Evolutionary conservation across 2,329 filamentous ascomycete species (phyloP).

Genomic region (Cryphonectria carpinicola): DNA sequence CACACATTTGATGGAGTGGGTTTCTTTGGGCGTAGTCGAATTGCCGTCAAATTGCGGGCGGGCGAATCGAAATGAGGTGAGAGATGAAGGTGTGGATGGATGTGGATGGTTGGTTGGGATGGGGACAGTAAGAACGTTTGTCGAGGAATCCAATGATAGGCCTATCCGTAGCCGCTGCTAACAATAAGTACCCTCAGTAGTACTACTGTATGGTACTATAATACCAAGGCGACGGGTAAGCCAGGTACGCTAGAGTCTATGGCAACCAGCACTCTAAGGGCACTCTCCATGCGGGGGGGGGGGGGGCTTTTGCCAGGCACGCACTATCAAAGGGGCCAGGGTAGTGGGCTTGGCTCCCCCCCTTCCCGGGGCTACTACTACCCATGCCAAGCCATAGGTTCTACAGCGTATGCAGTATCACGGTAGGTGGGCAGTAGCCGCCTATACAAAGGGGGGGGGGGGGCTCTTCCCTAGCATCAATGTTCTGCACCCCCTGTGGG

Average conservation of each 20-base stretch:
- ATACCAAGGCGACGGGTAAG: not conserved
- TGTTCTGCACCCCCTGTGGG: not conserved
- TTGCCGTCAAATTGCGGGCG: constrained; percentile 17
- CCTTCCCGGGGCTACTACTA: too few relatives aligned
- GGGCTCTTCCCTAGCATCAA: not conserved
- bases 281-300: too few relatives aligned
- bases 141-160: not conserved
- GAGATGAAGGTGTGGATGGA: constrained; percentile 18
- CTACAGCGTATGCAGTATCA: too few relatives aligned
- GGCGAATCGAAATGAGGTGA: constrained; percentile 18
- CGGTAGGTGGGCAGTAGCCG: not conserved
- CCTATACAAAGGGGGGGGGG: not conserved
- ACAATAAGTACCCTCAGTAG: not conserved
- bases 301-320: too few relatives aligned
- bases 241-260: not conserved
- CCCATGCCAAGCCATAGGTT: not conserved
- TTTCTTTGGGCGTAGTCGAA: constrained; percentile 8
- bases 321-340: not conserved
- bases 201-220: not conserved
- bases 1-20: constrained; percentile 4
- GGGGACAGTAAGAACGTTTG: not conserved
- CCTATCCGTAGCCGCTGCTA: not conserved
- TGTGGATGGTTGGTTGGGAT: constrained; percentile 1
- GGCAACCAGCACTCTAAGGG: not conserved
- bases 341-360: not conserved